These are phyloP conservation scores for Trichosanthes cucumerina DNA, from an alignment of 306 rosid genomes.

Conservation along the genomic window DNA sequence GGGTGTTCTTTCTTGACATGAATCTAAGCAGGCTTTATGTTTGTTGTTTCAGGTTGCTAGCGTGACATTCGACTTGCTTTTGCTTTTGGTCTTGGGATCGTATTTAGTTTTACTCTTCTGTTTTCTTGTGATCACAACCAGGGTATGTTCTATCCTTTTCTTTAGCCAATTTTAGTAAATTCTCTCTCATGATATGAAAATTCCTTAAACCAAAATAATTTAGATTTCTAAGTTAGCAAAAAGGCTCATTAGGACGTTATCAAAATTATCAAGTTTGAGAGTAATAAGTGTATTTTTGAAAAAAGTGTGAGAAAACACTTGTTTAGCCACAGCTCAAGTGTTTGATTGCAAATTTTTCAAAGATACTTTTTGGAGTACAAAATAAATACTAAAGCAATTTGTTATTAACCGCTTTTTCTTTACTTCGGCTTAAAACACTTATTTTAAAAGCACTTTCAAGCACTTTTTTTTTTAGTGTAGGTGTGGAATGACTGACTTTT, in stretches of 20 bases:
- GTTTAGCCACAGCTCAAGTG: not conserved
- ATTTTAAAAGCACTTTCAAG: not conserved
- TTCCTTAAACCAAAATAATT: not conserved
- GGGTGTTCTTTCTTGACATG: not conserved
- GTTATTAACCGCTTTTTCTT: not conserved
- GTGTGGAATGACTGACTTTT: not conserved
- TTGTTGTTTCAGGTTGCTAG: conserved; percentile 77
- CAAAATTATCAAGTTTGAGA: not conserved
- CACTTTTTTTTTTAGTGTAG: not conserved
- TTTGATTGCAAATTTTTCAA: not conserved
- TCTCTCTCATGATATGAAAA: not conserved
- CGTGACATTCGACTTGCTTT: conserved; percentile 87
- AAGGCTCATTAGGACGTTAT: not conserved
- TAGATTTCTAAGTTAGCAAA: not conserved
- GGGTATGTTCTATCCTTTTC: conserved; percentile 28
- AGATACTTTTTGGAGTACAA: not conserved
- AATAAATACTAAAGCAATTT: not conserved
- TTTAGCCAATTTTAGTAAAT: not conserved
- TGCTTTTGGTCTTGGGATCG: conserved; percentile 72
- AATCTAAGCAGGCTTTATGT: conserved; percentile 11
- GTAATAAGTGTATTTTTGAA: not conserved
- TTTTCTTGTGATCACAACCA: conserved; percentile 53
- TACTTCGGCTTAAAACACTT: not conserved
- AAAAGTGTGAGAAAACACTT: not conserved
- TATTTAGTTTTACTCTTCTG: conserved; percentile 54